These are phyloP conservation scores for Neofusicoccum umdonicola DNA, from an alignment of 2,329 filamentous ascomycete genomes.

Conservation along the genomic window DNA sequence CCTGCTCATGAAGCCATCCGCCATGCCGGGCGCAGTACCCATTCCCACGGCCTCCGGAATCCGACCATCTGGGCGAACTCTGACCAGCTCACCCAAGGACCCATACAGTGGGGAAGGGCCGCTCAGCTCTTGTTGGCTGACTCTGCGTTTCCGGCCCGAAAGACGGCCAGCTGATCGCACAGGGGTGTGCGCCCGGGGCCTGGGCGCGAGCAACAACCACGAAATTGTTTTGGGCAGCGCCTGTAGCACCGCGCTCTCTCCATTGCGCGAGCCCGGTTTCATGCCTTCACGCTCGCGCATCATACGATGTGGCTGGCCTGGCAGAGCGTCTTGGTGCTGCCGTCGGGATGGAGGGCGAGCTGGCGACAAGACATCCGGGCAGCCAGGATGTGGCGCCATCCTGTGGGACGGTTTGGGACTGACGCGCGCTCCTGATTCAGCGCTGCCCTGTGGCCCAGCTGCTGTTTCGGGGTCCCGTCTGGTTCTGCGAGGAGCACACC, in stretches of 20 bases:
- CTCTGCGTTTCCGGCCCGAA: conserved; percentile 8
- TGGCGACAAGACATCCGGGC: background rate
- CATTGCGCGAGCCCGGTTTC: background rate
- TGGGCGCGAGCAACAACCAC: conserved; percentile 3
- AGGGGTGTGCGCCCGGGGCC: conserved; percentile 8
- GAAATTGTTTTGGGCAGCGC: background rate
- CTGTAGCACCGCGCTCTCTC: background rate
- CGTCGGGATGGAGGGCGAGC: background rate
- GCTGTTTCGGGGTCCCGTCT: background rate
- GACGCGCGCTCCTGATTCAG: conserved; percentile 14
- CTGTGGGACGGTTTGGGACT: conserved; percentile 6
- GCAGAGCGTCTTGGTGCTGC: background rate
- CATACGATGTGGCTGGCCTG: conserved; percentile 5
- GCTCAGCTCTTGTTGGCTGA: conserved; percentile 14
- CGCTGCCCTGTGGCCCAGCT: background rate
- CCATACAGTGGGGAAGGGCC: conserved; percentile 6
- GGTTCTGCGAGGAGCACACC: background rate
- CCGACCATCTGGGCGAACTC: conserved; percentile 12
- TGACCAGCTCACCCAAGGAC: conserved; percentile 14
- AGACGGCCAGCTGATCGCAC: conserved; percentile 13
- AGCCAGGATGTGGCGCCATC: conserved; percentile 3
- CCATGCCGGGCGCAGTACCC: conserved; percentile 2
- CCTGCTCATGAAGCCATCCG: conserved; percentile 2
- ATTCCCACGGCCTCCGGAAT: conserved; percentile 14
- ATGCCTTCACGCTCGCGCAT: background rate